A percentile compares a stretch with the other conserved stretches of the same genome.
Evolutionary conservation across 257 asterid species (phyloP).

Genomic region (Ilex asprella): DNA sequence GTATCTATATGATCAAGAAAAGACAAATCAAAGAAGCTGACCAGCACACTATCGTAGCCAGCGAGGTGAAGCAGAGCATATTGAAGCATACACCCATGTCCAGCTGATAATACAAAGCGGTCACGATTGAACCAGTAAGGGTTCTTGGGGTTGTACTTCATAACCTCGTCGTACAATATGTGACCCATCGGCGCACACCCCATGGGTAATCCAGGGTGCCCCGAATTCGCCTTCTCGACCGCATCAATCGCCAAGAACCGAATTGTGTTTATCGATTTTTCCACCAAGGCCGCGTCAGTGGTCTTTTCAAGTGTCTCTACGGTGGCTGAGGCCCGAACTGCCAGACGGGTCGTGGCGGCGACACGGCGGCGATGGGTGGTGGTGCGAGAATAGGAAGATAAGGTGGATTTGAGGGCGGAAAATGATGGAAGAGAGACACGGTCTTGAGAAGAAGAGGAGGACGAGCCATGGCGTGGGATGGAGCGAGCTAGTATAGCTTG

Average conservation of each 20-base stretch:
- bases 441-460: constrained; percentile 7
- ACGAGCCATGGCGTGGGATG: constrained; percentile 53
- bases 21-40: constrained; percentile 4
- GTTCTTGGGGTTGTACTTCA: constrained; percentile 94
- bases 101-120: constrained; percentile 92
- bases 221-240: constrained; percentile 85
- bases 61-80: constrained; percentile 90
- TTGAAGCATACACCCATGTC: constrained; percentile 95
- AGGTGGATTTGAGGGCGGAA: constrained; percentile 53
- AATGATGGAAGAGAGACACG: constrained; percentile 37
- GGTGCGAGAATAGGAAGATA: constrained; percentile 22
- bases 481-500: constrained; percentile 12
- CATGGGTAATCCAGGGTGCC: constrained; percentile 93
- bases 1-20: constrained; percentile 9
- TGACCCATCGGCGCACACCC: constrained; percentile 99
- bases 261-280: constrained; percentile 74
- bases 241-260: constrained; percentile 80
- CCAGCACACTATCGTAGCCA: constrained; percentile 77
- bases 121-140: constrained; percentile 96
- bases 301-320: constrained; percentile 65
- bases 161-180: constrained; percentile 77
- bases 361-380: constrained; percentile 28
- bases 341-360: constrained; percentile 18
- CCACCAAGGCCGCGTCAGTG: constrained; percentile 56
- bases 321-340: constrained; percentile 48